Evolutionary conservation across 2,329 filamentous ascomycete genomes (phyloP).

Genomic region (Domatiomyces catenatus): DNA sequence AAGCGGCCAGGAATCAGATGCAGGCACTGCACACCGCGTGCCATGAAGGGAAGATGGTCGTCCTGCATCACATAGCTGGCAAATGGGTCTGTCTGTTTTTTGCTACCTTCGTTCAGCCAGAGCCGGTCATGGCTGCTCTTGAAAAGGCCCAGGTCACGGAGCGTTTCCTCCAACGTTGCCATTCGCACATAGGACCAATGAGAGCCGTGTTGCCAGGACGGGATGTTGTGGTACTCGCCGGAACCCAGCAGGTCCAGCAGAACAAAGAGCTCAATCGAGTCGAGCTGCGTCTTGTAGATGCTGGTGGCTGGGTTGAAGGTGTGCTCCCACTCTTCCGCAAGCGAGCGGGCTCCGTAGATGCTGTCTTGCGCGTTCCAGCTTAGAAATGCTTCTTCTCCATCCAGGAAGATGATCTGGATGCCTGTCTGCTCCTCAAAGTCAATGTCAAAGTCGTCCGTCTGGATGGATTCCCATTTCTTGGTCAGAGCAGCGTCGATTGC

Average conservation of each 20-base stretch:
- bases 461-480: constrained; percentile 64
- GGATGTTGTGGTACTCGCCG: constrained; percentile 49
- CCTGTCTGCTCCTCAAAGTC: constrained; percentile 60
- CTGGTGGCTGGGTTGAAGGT: constrained; percentile 54
- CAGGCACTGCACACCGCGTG: constrained; percentile 68
- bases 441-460: constrained; percentile 32
- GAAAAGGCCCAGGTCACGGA: constrained; percentile 52
- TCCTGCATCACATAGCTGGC: constrained; percentile 49
- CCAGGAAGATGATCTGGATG: constrained; percentile 75
- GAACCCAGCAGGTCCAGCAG: constrained; percentile 75
- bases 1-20: constrained; percentile 81
- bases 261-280: constrained; percentile 73
- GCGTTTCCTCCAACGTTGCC: constrained; percentile 55
- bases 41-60: constrained; percentile 85
- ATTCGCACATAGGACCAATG: constrained; percentile 84
- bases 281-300: constrained; percentile 58
- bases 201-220: constrained; percentile 76
- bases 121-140: constrained; percentile 38
- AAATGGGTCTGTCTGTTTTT: constrained; percentile 30
- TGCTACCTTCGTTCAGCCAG: constrained; percentile 18
- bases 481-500: constrained; percentile 67
- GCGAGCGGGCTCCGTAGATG: constrained; percentile 68
- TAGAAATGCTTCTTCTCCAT: constrained; percentile 86
- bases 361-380: constrained; percentile 69
- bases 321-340: constrained; percentile 69